Evolutionary conservation across 2,329 filamentous ascomycete genomes (phyloP), one percentile per base, ranked within the genome.

Genomic region (Exophiala aquamarina): DNA sequence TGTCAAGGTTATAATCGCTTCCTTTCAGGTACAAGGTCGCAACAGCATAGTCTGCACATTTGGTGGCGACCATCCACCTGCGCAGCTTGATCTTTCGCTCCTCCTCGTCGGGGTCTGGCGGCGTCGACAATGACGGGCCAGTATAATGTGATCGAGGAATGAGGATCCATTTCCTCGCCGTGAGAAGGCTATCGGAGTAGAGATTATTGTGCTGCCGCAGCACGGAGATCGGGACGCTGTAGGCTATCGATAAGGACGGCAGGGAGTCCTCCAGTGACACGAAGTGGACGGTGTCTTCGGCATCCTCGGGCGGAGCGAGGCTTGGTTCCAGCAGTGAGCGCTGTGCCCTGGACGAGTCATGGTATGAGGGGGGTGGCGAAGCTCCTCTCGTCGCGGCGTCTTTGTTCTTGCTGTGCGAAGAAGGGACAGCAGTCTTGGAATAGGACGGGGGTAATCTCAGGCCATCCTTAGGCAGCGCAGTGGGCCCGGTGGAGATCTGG

Each of bases 11-110:
- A 63, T 86, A 89, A 6, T 75, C 73, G 14, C 75, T 71, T 64
- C 88, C 17, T 75, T 71, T 79, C 10, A 93, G 74, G 64, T 93
- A 93, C 15, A 91, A 64, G 20, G 87, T 64, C 1, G 88, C 88
- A 41, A 89, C 73, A 62, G 89, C 84, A 57, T 83, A 83, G 15
- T 61, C 56, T 7, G 58, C 46, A 42, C 58, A 84, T 63, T 92
- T 92, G 68, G 84, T 88, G 1, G 77, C 75, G 2, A 89, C 82
- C 87, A 91, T 91, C 74, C 85, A 92, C 52, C 85, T 79, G 33
- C 88, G 75, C 26, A 92, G 76, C 61, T 83, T 84, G 14, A 71
- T 75, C 68, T 88, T 91, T 53, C 82, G 71, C 67, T 87, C 84
- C 60, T 89, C 87, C 36, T 86, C 84, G 61, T 89, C 86, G 3